Conservation (phyloP, 177 flowering plant species). For the Tripterygium wilfordii region DNA sequence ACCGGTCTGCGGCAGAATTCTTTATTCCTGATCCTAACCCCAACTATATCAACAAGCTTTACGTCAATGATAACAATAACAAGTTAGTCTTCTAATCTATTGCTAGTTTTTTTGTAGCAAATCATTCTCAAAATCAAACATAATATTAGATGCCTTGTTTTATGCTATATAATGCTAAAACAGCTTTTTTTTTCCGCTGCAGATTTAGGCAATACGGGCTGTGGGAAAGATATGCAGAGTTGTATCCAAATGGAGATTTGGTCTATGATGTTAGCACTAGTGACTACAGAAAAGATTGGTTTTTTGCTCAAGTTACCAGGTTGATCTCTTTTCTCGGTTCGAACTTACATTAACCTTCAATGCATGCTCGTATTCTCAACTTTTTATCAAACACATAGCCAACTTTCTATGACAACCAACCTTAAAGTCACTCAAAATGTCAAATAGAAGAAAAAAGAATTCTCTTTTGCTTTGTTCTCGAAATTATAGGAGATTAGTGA, state of each 20-base stretch:
- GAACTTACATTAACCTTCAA: not conserved
- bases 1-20: slow-evolving; percentile 49
- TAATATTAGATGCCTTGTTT: too few species aligned
- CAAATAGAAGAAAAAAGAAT: too few species aligned
- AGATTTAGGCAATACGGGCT: slow-evolving; percentile 87
- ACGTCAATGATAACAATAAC: slow-evolving; percentile 31
- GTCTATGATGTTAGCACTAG: slow-evolving; percentile 52
- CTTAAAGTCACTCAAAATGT: too few species aligned
- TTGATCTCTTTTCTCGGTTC: slow-evolving; percentile 3
- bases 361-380: not conserved
- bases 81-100: slow-evolving; percentile 18
- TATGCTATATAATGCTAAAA: too few species aligned
- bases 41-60: slow-evolving; percentile 31
- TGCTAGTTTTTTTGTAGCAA: too few species aligned
- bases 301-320: slow-evolving; percentile 79
- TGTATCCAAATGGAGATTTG: slow-evolving; percentile 57
- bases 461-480: too few species aligned
- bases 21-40: slow-evolving; percentile 49
- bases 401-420: not conserved
- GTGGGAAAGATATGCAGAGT: slow-evolving; percentile 78
- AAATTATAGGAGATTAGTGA: too few species aligned
- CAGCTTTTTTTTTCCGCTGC: slow-evolving; percentile 3
- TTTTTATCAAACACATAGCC: too few species aligned
- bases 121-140: too few species aligned
- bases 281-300: slow-evolving; percentile 68